phyloP scores from a whole-genome alignment of 108 stramenopile species.

The Pseudonitzschia delicatissima region DNA sequence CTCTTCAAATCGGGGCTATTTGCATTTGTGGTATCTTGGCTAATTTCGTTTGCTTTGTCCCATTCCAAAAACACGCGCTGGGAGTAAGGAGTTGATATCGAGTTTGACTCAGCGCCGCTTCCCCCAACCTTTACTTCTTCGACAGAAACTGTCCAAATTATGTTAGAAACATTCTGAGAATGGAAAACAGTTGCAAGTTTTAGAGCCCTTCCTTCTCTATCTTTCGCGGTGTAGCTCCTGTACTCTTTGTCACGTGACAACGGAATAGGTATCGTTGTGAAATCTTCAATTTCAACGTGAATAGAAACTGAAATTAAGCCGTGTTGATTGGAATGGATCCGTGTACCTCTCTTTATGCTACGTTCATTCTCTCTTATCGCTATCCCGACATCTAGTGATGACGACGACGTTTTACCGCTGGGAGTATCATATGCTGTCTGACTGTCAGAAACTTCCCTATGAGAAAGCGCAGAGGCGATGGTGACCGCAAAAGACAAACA shows the following conservation, averaged over 20 bases:
- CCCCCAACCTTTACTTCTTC: neutral
- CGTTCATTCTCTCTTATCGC: neutral
- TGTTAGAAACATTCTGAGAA: too few relatives aligned
- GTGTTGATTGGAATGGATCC: constrained; percentile 2
- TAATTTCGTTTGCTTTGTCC: neutral
- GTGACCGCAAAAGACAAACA: neutral
- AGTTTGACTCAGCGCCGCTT: neutral
- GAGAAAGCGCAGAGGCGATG: neutral
- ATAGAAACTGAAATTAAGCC: neutral
- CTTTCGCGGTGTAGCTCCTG: too few relatives aligned
- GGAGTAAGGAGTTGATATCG: neutral
- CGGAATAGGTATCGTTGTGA: neutral
- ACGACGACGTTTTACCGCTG: neutral
- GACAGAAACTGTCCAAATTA: constrained; percentile 1
- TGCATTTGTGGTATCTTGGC: neutral
- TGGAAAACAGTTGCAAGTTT: too few relatives aligned
- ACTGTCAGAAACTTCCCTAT: neutral
- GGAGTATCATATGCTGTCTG: neutral
- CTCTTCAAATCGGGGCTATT: neutral
- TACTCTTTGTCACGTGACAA: neutral
- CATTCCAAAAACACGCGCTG: neutral
- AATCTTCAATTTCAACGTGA: neutral
- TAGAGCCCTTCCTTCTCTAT: too few relatives aligned
- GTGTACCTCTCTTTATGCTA: neutral
- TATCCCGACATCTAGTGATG: neutral